These are phyloP conservation scores for Diplodia corticola DNA, from an alignment of 2,329 filamentous ascomycete species.

Conservation along the genomic window DNA sequence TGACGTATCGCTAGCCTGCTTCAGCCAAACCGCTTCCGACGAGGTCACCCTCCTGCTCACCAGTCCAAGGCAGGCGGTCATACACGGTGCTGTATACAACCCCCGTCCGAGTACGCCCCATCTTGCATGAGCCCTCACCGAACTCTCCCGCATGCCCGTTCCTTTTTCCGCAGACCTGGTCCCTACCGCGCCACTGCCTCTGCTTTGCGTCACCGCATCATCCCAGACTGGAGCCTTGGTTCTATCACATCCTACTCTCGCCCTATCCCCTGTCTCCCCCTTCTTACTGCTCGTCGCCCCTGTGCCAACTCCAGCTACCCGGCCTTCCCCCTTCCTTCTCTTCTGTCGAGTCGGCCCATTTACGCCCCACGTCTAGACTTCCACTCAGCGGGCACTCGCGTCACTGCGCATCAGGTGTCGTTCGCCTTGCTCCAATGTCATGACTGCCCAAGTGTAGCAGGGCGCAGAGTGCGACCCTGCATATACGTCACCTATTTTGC, in stretches of 20 bases:
- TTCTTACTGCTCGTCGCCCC: background rate
- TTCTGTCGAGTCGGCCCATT: background rate
- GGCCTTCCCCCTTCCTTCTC: background rate
- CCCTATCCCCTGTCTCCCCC: background rate
- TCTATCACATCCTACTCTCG: background rate
- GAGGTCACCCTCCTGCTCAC: background rate
- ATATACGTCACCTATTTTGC: too few relatives aligned
- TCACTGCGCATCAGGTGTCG: background rate
- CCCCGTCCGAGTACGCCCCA: background rate
- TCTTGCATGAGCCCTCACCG: background rate
- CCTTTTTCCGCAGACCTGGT: background rate
- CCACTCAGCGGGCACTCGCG: background rate
- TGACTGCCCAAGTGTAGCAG: background rate
- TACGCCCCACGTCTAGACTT: background rate
- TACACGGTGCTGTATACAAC: background rate
- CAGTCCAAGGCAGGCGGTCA: background rate
- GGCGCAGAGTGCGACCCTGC: too few relatives aligned
- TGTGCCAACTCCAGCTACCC: background rate
- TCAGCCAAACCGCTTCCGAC: background rate
- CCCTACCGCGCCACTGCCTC: background rate
- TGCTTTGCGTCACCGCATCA: background rate
- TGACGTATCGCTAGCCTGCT: constrained; percentile 17
- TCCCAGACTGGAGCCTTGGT: background rate
- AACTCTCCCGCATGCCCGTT: background rate
- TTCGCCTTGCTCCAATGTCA: background rate